Percentiles rank a stretch among this genome's conserved stretches.
These are phyloP conservation scores for Auricularia heimuer DNA, from an alignment of 768 basidiomycete species.

Conservation along the genomic window DNA sequence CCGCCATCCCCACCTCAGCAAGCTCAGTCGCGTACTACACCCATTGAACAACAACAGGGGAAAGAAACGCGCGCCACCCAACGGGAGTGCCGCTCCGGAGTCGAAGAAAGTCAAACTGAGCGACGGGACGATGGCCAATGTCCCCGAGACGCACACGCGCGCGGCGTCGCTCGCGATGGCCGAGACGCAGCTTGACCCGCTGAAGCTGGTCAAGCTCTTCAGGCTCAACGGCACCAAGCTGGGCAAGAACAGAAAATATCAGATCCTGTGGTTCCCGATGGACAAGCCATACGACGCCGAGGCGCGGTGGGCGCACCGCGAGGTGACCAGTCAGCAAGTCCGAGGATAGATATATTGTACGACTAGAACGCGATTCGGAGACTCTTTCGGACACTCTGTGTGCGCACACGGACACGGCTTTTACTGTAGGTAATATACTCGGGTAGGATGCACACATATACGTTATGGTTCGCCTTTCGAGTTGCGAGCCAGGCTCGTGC, in stretches of 20 bases:
- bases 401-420: too few relatives aligned
- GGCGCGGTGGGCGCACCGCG: slow-evolving; percentile 40
- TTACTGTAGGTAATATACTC: too few relatives aligned
- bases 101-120: slow-evolving; percentile 1
- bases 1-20: slow-evolving; percentile 11
- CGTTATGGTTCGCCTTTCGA: too few relatives aligned
- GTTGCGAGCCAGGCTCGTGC: too few relatives aligned
- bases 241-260: slow-evolving; percentile 49
- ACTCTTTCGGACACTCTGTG: not conserved
- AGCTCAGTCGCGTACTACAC: slow-evolving; percentile 8
- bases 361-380: not conserved
- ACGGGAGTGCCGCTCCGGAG: slow-evolving; percentile 5
- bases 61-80: slow-evolving; percentile 4
- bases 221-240: slow-evolving; percentile 34
- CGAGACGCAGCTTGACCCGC: slow-evolving; percentile 17
- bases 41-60: slow-evolving; percentile 1
- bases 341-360: not conserved
- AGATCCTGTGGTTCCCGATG: slow-evolving; percentile 78
- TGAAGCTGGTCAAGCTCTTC: slow-evolving; percentile 36
- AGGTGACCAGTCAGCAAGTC: slow-evolving; percentile 37
- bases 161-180: not conserved
- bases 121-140: not conserved
- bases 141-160: not conserved
- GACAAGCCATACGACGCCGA: slow-evolving; percentile 44
- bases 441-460: too few relatives aligned